A percentile compares a stretch with the other conserved stretches of the same genome.
Evolutionary conservation across 257 asterid genomes (phyloP).

Genomic region (Solanum appendiculatum): DNA sequence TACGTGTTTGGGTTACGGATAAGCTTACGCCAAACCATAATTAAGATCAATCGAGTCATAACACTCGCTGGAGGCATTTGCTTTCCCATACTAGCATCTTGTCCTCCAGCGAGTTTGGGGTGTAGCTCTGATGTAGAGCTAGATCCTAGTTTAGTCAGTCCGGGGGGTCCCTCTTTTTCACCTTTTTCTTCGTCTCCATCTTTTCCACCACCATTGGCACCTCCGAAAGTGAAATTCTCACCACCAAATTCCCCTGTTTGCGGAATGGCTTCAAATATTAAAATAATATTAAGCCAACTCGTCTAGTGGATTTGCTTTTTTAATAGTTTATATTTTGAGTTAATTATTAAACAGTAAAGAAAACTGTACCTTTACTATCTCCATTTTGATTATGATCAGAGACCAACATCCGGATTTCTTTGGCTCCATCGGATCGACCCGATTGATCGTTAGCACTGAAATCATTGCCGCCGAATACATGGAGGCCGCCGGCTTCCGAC

Average conservation of each 20-base stretch:
- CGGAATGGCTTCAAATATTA: constrained; percentile 25
- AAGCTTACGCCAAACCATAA: constrained; percentile 99
- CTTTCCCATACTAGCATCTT: constrained; percentile 39
- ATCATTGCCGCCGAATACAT: constrained; percentile 39
- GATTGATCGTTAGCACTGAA: constrained; percentile 54
- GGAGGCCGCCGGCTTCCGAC: constrained; percentile 56
- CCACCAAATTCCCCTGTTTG: constrained; percentile 46
- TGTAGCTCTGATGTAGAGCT: constrained; percentile 37
- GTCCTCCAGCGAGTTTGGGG: constrained; percentile 24
- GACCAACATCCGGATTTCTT: constrained; percentile 84
- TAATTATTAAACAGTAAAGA: background rate
- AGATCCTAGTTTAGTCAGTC: constrained; percentile 53
- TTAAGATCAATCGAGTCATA: constrained; percentile 87
- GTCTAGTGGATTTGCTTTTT: background rate
- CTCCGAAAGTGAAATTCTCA: constrained; percentile 63
- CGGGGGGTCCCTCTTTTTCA: constrained; percentile 44
- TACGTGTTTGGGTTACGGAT: constrained; percentile 96
- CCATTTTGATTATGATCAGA: constrained; percentile 78
- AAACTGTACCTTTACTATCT: constrained; percentile 51
- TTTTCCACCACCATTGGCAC: constrained; percentile 33
- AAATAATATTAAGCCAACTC: background rate
- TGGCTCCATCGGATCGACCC: constrained; percentile 85
- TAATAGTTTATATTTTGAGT: background rate
- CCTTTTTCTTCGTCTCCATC: constrained; percentile 48
- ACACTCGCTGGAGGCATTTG: constrained; percentile 99